phyloP scores from a whole-genome alignment of 1,284 basidiomycete species.

The Trichosporon faecale region DNA sequence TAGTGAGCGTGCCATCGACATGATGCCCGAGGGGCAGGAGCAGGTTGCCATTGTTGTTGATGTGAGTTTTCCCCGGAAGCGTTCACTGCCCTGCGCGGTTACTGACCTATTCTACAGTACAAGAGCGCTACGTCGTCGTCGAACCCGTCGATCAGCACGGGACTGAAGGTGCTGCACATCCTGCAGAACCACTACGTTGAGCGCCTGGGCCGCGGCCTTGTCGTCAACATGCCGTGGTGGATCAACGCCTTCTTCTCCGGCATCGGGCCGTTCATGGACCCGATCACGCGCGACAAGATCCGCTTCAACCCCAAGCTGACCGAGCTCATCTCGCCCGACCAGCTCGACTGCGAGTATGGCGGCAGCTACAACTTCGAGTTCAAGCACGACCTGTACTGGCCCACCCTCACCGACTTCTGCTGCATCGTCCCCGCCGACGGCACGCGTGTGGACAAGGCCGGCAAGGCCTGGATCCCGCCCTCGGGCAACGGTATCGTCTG shows the following conservation, averaged over 20 bases:
- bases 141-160: constrained; percentile 74
- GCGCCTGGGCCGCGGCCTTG: constrained; percentile 72
- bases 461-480: constrained; percentile 39
- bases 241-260: constrained; percentile 83
- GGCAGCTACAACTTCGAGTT: constrained; percentile 75
- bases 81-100: constrained; percentile 69
- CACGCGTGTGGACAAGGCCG: constrained; percentile 41
- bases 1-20: constrained; percentile 78
- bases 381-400: constrained; percentile 73
- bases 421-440: constrained; percentile 41
- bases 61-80: constrained; percentile 57
- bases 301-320: constrained; percentile 78
- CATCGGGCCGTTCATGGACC: constrained; percentile 82
- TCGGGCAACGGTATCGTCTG: constrained; percentile 49
- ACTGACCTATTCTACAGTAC: constrained; percentile 69
- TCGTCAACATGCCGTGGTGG: constrained; percentile 74
- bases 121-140: constrained; percentile 72
- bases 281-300: constrained; percentile 87
- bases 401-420: constrained; percentile 62
- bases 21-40: constrained; percentile 78
- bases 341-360: constrained; percentile 78
- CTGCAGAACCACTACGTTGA: constrained; percentile 90
- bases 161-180: constrained; percentile 73
- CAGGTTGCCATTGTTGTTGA: constrained; percentile 76
- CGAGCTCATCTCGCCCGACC: constrained; percentile 69